A percentile compares a stretch with the other conserved stretches of the same genome.
phyloP scores from a whole-genome alignment of 2,329 filamentous ascomycete genomes.

The Aureobasidium sp. region DNA sequence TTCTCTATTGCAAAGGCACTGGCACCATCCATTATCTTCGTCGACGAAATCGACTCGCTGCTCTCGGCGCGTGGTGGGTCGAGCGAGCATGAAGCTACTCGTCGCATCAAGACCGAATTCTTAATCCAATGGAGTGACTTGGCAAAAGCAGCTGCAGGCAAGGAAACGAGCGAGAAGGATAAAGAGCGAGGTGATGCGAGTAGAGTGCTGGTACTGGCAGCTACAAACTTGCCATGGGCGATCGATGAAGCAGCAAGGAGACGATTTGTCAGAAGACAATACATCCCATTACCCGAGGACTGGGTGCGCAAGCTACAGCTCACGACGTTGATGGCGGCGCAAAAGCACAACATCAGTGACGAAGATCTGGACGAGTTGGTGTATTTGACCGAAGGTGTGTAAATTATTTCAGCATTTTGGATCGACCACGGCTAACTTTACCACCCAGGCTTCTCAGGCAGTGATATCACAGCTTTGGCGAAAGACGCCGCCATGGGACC shows the following conservation, averaged over 20 bases:
- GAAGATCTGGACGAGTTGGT: slow-evolving; percentile 69
- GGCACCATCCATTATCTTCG: slow-evolving; percentile 93
- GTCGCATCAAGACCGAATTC: slow-evolving; percentile 95
- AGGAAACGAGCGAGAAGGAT: slow-evolving; percentile 60
- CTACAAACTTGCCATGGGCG: slow-evolving; percentile 94
- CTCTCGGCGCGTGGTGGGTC: slow-evolving; percentile 76
- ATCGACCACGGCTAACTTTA: background rate
- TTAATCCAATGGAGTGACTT: slow-evolving; percentile 95
- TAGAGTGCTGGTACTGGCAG: slow-evolving; percentile 84
- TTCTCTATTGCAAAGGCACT: slow-evolving; percentile 84
- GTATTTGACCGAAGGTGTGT: slow-evolving; percentile 72
- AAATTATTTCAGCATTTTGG: background rate
- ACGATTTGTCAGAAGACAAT: slow-evolving; percentile 86
- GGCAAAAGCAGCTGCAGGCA: slow-evolving; percentile 81
- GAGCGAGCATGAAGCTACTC: slow-evolving; percentile 85
- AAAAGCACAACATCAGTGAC: slow-evolving; percentile 72
- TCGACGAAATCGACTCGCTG: slow-evolving; percentile 95
- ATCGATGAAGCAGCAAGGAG: slow-evolving; percentile 92
- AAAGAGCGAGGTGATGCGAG: slow-evolving; percentile 73
- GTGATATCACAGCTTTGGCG: slow-evolving; percentile 90
- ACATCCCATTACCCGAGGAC: slow-evolving; percentile 86
- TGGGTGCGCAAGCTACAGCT: slow-evolving; percentile 75
- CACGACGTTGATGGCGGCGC: slow-evolving; percentile 70
- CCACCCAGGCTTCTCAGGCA: slow-evolving; percentile 87
- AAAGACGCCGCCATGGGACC: slow-evolving; percentile 99